phyloP scores from a whole-genome alignment of 208 protist species.

The Balamuthia mandrillaris region DNA sequence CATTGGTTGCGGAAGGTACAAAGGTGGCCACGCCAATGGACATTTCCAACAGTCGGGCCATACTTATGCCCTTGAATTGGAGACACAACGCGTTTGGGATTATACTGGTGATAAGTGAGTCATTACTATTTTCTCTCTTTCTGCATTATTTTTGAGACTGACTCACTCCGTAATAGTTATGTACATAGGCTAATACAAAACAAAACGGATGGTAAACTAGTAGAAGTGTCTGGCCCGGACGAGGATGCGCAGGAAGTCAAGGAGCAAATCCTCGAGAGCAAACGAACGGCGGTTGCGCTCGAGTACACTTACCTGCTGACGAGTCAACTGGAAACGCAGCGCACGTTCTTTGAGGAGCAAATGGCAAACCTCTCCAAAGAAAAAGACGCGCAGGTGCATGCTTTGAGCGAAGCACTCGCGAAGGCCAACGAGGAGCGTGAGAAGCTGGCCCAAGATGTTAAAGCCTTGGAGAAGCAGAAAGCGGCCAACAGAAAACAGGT shows the following conservation, averaged over 20 bases:
- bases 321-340: conserved; percentile 69
- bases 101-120: conserved; percentile 73
- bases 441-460: not conserved
- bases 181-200: conserved; percentile 76
- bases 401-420: conserved; percentile 47
- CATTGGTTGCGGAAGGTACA: conserved; percentile 68
- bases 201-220: conserved; percentile 74
- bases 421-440: conserved; percentile 27
- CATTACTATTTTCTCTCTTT: not conserved
- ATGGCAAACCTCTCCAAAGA: not conserved
- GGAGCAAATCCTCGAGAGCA: conserved; percentile 33
- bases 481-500: conserved; percentile 33
- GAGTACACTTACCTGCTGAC: conserved; percentile 78
- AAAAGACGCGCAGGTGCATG: not conserved
- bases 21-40: conserved; percentile 63
- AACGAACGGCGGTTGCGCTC: conserved; percentile 61
- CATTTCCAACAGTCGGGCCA: conserved; percentile 74
- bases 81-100: conserved; percentile 79
- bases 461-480: conserved; percentile 36
- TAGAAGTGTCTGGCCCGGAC: conserved; percentile 61
- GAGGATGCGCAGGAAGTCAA: not conserved
- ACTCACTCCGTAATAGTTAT: conserved; percentile 41
- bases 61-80: conserved; percentile 76
- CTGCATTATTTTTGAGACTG: not conserved
- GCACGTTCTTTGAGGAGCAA: conserved; percentile 54